Base-by-base conservation (phyloP, 306 rosid genomes). In the Carpinus viminea region DNA sequence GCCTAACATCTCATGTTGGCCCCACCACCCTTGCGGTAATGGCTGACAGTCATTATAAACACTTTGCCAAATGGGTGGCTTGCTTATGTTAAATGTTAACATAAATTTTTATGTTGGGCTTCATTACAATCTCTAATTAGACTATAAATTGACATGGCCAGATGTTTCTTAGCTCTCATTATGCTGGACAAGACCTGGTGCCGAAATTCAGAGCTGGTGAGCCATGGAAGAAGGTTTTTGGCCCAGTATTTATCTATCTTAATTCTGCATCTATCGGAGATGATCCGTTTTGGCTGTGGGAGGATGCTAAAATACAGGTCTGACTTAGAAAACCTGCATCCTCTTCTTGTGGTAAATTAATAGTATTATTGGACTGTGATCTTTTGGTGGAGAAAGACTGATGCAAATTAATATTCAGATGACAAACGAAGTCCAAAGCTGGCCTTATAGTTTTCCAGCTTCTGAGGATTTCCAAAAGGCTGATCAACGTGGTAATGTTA, bases 161-260 rank as follows among this genome's bases (percentile, higher is more conserved):
- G 98, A 89, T 92, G 75, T 94, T 88, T 78, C 81, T 92, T 8
- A 95, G 98, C 55, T 83, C 96, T n/a, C 98, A 95, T 80, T 95
- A 92, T 79, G 86, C 93, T 0, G 98, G 98, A 74, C 91, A 75
- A 70, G 97, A 91, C 72, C 79, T 95, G 85, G 88, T 91, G 43
- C 74, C 92, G 1, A 81, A 87, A 47, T 86, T 95, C 77, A 83
- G 79, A 73, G 52, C 83, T 13, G 86, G 87, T 31, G 98, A 95
- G 87, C 70, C 95, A 57, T 95, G 98, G 98, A 95, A 92, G 89
- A 95, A 91, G 79, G 96, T 95, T 45, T 90, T 85, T 75, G 98
- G 98, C 41, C 98, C 98, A 2, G 75, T 95, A 83, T 95, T 91
- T 79, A 75, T 92, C 52, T 83, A 95, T 76, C 79, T 91, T 21